Percentiles rank a stretch among this genome's conserved stretches.
Conservation (phyloP, 139 green algal genomes). For the Zygnema circumcarinatum region DNA sequence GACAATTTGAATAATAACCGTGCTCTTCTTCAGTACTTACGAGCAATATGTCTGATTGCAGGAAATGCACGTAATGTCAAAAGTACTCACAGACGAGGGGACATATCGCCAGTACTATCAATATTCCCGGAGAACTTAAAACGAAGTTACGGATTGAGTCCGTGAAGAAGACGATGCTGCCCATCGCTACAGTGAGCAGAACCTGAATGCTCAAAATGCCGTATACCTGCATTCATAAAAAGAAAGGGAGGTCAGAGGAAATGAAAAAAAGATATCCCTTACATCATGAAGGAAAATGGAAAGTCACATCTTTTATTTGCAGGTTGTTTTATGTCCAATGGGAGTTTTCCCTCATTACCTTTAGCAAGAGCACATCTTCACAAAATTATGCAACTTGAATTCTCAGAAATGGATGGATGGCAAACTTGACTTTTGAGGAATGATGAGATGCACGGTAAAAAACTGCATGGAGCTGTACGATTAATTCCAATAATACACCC, state of each 20-base stretch:
- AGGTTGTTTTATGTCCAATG: too few relatives aligned
- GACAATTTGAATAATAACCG: background rate
- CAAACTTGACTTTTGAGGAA: too few relatives aligned
- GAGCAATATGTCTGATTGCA: background rate
- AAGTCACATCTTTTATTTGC: background rate
- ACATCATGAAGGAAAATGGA: background rate
- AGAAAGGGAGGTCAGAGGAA: constrained; percentile 6
- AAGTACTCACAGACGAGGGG: constrained; percentile 40
- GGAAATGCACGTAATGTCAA: background rate
- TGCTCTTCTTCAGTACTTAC: background rate
- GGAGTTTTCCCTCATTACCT: too few relatives aligned
- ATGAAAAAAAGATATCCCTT: background rate
- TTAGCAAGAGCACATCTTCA: too few relatives aligned
- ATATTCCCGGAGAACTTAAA: background rate
- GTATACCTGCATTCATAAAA: constrained; percentile 63
- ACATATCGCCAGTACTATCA: constrained; percentile 5
- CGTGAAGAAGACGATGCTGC: constrained; percentile 54
- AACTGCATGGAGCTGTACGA: too few relatives aligned
- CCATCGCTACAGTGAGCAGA: constrained; percentile 60
- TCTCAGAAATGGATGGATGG: background rate
- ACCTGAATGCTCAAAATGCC: constrained; percentile 70
- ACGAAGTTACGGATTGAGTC: background rate
- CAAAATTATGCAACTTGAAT: too few relatives aligned
- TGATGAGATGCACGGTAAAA: too few relatives aligned
- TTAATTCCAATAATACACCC: too few relatives aligned